Evolutionary conservation across 2,329 filamentous ascomycete genomes (phyloP), one percentile per base, ranked within the genome.

Genomic region (Atkinsonella hypoxylon): DNA sequence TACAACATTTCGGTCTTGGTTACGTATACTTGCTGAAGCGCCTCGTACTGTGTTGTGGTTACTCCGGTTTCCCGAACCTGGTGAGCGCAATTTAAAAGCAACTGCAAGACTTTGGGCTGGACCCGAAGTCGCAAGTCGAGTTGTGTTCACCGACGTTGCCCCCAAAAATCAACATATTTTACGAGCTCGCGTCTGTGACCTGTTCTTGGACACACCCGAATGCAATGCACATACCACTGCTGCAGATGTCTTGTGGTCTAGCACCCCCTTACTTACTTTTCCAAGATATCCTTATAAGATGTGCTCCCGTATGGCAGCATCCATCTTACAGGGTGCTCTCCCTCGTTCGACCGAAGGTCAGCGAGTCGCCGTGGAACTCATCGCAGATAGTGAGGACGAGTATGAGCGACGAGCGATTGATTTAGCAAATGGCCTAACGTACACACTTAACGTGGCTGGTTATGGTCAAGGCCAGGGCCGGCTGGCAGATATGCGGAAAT

Each of bases 171-270:
- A 90, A 57, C 93, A 98, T 66, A 98, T 98, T 57, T 85, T 88
- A 7, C 83, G 93, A 34, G 93, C 93, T 6, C 82, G 90, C 20
- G 81, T 98, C 30, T 91, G 91, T 63, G 93, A 98, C 68, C 73
- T 98, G 7, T 97, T 98, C 63, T 79, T 98, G 13, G 93, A 98
- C 67, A 98, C 93, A 0, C 90, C 93, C 1, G 93, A 98, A 67
- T 98, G 93, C 69, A 98, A 98, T 62, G 93, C 90, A 1, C 93
- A 98, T 66, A 98, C 93, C 1, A 98, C 93, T 1, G 93, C 93
- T 2, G 94, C 93, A 12, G 93, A 98, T 62, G 85, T 97, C 1
- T 74, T 98, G 7, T 98, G 93, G 93, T 94, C 87, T 48, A 94
- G 90, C 58, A 97, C 93, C 0, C 93, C 93, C 5, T 72, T 98